Evolutionary conservation across 75 land plant species (phyloP).

Genomic region (Cryptomeria japonica): DNA sequence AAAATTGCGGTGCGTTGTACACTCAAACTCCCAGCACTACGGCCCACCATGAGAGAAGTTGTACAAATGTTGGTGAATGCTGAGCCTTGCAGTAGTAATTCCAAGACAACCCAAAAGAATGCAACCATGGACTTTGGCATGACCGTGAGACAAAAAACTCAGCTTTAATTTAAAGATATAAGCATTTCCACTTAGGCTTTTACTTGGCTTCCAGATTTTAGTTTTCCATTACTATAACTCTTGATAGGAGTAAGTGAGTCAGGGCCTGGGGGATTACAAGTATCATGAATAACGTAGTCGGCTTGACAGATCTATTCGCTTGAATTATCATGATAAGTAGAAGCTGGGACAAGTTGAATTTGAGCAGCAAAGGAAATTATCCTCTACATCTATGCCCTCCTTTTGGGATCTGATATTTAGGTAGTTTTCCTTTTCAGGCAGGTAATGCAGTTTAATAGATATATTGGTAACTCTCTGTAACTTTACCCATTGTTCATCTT

Average conservation of each 20-base stretch:
- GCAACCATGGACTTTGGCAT: neutral
- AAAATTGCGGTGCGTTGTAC: constrained; percentile 69
- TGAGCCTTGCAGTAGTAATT: constrained; percentile 38
- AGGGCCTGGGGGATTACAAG: neutral
- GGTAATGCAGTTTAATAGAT: neutral
- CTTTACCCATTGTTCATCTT: neutral
- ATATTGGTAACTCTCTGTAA: too few species aligned
- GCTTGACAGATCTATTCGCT: neutral
- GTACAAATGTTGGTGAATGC: constrained; percentile 62
- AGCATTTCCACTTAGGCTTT: neutral
- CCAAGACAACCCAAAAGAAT: neutral
- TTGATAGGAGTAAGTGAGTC: neutral
- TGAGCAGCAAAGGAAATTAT: neutral
- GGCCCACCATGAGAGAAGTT: constrained; percentile 83
- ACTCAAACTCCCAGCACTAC: constrained; percentile 29
- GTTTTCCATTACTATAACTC: neutral
- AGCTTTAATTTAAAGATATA: neutral
- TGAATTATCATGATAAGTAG: too few species aligned
- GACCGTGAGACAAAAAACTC: neutral
- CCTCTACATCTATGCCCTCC: too few species aligned
- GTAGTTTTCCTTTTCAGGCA: neutral
- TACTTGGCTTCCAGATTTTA: neutral
- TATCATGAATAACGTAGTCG: too few species aligned
- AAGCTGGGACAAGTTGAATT: neutral
- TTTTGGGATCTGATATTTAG: neutral